phyloP scores from a whole-genome alignment of 768 basidiomycete genomes.

The Kwoniella shandongensis region DNA sequence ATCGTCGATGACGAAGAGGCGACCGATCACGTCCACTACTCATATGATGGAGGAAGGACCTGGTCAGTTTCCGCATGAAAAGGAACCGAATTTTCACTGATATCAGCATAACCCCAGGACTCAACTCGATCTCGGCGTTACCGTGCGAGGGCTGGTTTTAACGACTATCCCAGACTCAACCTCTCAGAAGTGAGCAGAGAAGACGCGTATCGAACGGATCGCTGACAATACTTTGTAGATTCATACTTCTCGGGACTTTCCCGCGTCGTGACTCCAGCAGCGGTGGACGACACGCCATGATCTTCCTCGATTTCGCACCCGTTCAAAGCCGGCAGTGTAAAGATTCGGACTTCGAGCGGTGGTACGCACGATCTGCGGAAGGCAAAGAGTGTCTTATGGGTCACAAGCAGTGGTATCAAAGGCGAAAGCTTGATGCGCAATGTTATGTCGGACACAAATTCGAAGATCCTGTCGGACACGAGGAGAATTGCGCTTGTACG shows the following conservation, averaged over 20 bases:
- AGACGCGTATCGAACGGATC: background rate
- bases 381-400: conserved; percentile 86
- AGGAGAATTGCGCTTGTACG: conserved; percentile 77
- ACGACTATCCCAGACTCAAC: conserved; percentile 92
- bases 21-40: conserved; percentile 70
- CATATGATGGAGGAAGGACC: conserved; percentile 73
- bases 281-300: conserved; percentile 65
- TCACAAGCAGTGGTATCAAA: conserved; percentile 93
- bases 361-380: conserved; percentile 73
- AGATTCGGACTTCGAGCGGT: conserved; percentile 73
- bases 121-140: conserved; percentile 67
- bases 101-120: too few species aligned
- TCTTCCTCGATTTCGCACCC: conserved; percentile 79
- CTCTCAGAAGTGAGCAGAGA: conserved; percentile 66
- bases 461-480: conserved; percentile 75
- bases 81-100: background rate
- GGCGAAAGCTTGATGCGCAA: conserved; percentile 75
- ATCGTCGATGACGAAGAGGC: conserved; percentile 80
- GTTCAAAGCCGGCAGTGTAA: conserved; percentile 69
- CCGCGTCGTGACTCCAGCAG: conserved; percentile 61
- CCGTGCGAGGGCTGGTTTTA: conserved; percentile 70
- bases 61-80: conserved; percentile 71
- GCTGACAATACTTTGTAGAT: conserved; percentile 50
- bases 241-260: conserved; percentile 79
- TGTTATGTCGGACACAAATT: conserved; percentile 93